These are phyloP conservation scores for Collybia sp. DNA, from an alignment of 768 basidiomycete genomes.

Conservation along the genomic window DNA sequence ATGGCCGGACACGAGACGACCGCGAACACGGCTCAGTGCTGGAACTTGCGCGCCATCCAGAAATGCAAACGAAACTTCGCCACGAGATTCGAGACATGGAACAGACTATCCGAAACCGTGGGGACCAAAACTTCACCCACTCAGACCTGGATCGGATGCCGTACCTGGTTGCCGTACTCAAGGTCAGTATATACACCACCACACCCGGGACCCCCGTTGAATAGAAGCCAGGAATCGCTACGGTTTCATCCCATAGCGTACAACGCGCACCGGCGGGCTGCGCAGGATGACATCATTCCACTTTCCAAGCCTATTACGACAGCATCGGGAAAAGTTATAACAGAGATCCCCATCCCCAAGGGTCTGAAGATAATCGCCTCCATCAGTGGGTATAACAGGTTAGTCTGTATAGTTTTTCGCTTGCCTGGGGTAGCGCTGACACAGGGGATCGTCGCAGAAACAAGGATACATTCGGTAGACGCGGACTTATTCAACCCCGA, in stretches of 20 bases:
- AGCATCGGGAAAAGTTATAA: constrained; percentile 36
- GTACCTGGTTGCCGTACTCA: constrained; percentile 40
- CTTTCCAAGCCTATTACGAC: constrained; percentile 47
- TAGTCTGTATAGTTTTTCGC: neutral
- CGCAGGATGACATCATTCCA: constrained; percentile 52
- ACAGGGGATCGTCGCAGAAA: constrained; percentile 19
- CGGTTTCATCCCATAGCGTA: constrained; percentile 37
- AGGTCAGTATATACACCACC: constrained; percentile 21
- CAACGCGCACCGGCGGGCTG: constrained; percentile 32
- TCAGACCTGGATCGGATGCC: constrained; percentile 47
- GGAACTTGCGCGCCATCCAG: constrained; percentile 53
- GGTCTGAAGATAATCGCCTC: constrained; percentile 46
- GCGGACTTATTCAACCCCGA: constrained; percentile 42
- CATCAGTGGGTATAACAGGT: constrained; percentile 53
- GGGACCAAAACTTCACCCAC: constrained; percentile 31
- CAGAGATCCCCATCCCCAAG: constrained; percentile 44
- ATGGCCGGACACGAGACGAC: constrained; percentile 60
- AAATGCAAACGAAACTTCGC: constrained; percentile 58
- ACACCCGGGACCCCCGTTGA: neutral
- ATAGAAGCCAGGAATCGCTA: constrained; percentile 34
- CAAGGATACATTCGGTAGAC: constrained; percentile 40
- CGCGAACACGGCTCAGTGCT: constrained; percentile 55
- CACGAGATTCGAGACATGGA: constrained; percentile 47
- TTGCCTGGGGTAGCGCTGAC: neutral
- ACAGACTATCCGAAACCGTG: constrained; percentile 26